Percentiles rank a stretch among this genome's conserved stretches.
Evolutionary conservation across 179 eudicot genomes (phyloP).

Genomic region (Camellia oleifera): DNA sequence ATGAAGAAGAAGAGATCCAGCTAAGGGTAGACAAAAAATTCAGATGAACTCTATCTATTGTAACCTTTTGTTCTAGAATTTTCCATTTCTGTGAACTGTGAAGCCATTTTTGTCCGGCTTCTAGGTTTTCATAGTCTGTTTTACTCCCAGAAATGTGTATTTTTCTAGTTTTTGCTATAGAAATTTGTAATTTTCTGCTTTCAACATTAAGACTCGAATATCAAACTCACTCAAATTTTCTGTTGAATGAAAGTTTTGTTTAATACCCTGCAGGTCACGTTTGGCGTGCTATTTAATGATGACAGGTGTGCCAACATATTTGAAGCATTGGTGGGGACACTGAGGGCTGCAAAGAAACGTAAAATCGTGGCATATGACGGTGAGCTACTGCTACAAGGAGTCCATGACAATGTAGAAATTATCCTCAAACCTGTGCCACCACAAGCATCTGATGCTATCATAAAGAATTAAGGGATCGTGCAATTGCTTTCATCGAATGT

Average conservation of each 20-base stretch:
- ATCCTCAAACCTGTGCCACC: conserved; percentile 54
- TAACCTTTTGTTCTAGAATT: background rate
- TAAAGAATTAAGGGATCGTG: conserved; percentile 10
- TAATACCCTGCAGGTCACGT: conserved; percentile 60
- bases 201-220: background rate
- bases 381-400: conserved; percentile 92
- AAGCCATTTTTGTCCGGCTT: background rate
- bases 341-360: conserved; percentile 93
- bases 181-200: background rate
- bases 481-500: background rate
- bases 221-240: no score
- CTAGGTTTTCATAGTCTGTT: background rate
- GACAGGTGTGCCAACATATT: conserved; percentile 94
- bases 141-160: background rate
- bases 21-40: background rate
- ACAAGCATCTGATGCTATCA: conserved; percentile 18
- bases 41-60: no score
- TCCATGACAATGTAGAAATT: conserved; percentile 84
- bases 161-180: background rate
- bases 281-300: conserved; percentile 86
- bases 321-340: conserved; percentile 93
- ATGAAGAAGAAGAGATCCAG: background rate
- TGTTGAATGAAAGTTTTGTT: background rate
- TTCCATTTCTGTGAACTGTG: background rate
- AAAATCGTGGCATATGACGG: conserved; percentile 77